Evolutionary conservation across 2,329 filamentous ascomycete genomes (phyloP), one percentile per base, ranked within the genome.

Genomic region (Colletotrichum destructivum): DNA sequence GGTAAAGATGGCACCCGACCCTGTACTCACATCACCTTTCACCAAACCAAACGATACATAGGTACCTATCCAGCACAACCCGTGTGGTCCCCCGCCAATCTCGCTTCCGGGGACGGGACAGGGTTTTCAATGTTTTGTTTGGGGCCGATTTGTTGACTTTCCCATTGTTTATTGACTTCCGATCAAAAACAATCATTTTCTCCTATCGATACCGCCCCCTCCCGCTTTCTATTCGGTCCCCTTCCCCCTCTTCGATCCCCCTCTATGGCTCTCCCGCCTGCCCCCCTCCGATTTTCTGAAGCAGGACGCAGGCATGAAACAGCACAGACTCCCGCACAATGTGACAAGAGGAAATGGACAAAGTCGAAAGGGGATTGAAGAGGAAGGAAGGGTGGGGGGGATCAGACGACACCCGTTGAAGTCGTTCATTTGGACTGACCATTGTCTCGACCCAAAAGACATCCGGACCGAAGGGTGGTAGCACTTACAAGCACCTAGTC

Each of bases 291-390:
- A 47, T 55, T 38, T 46, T 35, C 62, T 51, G 23, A 40, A 13
- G 35, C 38, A 38, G 40, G 21, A n/a, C 44, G 23, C 62, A 66
- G 47, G 62, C 55, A 68, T 44, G 46, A 44, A 31, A 62, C 60
- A 52, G 69, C 64, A 68, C 69, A 71, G 64, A 68, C 69, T 68
- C 69, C 69, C 52, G 69, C 31, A 26, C 26, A 62, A 23, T 42
- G 21, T 38, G 46, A 40, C 46, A 35, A 60, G 31, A 31, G 40
- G 23, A 21, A n/a, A 51, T 52, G n/a, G 46, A 35, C 60, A 40
- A 16, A 21, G 38, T 18, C 38, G 16, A 49, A 51, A 26, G 12
- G 38, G 11, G 42, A 31, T 31, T 31, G 5, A 6, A 31, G 26
- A 31, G 26, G 26, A 31, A 31, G 26, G 26, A 31, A 31, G 26